Evolutionary conservation across 1,284 basidiomycete genomes (phyloP).

Genomic region (Chalciporus sp.): DNA sequence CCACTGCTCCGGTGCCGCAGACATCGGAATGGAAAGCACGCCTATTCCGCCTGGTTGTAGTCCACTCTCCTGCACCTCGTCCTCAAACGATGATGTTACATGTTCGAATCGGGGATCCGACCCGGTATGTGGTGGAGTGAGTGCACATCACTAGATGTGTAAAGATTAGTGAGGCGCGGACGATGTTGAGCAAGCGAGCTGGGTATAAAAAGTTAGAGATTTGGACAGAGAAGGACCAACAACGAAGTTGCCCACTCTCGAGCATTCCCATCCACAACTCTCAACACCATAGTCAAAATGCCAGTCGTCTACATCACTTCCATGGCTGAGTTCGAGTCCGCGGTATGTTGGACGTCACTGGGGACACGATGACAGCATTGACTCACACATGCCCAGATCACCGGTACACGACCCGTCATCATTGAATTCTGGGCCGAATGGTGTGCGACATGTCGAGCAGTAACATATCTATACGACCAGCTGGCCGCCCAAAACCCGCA

Average conservation of each 20-base stretch:
- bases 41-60: conserved; percentile 31
- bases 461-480: conserved; percentile 80
- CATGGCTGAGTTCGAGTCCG: conserved; percentile 28
- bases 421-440: conserved; percentile 80
- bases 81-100: conserved; percentile 18
- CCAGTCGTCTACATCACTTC: conserved; percentile 29
- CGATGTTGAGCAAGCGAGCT: conserved; percentile 22
- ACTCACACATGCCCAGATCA: conserved; percentile 49
- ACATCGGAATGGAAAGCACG: conserved; percentile 34
- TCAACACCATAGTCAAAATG: conserved; percentile 16
- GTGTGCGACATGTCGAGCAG: conserved; percentile 78
- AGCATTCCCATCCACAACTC: conserved; percentile 19
- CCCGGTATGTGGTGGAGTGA: conserved; percentile 23
- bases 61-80: conserved; percentile 21
- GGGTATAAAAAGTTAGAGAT: conserved; percentile 28
- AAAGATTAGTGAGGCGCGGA: conserved; percentile 23
- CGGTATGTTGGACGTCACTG: conserved; percentile 13
- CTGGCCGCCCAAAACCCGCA: conserved; percentile 45
- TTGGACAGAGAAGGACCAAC: conserved; percentile 16
- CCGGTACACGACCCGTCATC: conserved; percentile 57
- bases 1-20: conserved; percentile 30
- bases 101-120: conserved; percentile 26
- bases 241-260: conserved; percentile 15
- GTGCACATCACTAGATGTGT: conserved; percentile 12
- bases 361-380: conserved; percentile 5